A percentile compares a stretch with the other conserved stretches of the same genome.
Conservation (phyloP, 176 grass and related monocot species). For the Paspalum notatum region DNA sequence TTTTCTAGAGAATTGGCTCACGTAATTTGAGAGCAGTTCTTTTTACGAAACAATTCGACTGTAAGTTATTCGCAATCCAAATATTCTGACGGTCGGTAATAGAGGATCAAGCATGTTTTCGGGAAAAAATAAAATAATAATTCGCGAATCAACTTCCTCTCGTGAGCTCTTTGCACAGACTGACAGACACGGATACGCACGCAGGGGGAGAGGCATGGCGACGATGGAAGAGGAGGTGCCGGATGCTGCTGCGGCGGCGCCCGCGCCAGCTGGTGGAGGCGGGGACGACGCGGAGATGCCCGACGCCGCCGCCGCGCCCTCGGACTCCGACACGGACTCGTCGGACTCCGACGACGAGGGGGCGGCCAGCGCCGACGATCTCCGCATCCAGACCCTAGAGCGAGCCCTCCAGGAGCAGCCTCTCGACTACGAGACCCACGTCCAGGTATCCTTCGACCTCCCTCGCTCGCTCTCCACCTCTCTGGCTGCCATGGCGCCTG, state of each 20-base stretch:
- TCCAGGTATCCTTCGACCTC: conserved; percentile 57
- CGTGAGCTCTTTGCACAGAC: neutral
- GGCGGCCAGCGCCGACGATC: conserved; percentile 54
- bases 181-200: neutral
- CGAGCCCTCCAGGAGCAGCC: conserved; percentile 64
- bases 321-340: conserved; percentile 15
- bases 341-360: conserved; percentile 45
- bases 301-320: neutral
- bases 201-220: conserved; percentile 33
- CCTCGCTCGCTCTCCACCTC: neutral
- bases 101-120: neutral
- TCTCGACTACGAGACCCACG: conserved; percentile 70
- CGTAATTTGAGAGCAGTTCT: no score
- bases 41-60: no score
- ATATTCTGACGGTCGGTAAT: no score
- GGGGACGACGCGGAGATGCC: conserved; percentile 45
- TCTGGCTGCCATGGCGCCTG: neutral
- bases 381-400: conserved; percentile 77
- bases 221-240: conserved; percentile 48
- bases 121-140: neutral
- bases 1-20: no score
- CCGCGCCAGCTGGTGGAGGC: conserved; percentile 5
- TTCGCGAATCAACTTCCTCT: neutral
- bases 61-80: no score
- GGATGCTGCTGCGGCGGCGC: conserved; percentile 23